These are phyloP conservation scores for Rhodamnia argentea DNA, from an alignment of 345 rosid species.

Conservation along the genomic window DNA sequence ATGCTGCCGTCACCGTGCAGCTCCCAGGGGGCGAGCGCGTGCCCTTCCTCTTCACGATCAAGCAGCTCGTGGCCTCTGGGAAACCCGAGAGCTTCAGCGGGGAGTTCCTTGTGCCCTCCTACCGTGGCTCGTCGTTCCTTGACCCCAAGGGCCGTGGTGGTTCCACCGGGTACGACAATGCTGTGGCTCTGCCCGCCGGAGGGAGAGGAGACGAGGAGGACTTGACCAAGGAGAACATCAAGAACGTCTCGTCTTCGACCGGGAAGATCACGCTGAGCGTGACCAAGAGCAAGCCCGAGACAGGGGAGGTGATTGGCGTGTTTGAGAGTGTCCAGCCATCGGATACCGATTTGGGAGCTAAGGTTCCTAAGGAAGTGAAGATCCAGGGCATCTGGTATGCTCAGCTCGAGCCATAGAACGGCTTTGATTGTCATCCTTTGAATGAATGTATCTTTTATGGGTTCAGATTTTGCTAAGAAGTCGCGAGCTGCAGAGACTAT, in stretches of 20 bases:
- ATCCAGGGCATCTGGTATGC: conserved; percentile 96
- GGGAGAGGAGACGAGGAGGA: conserved; percentile 98
- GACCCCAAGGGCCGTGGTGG: conserved; percentile 96
- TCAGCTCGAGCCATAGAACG: conserved; percentile 62
- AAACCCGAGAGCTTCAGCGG: conserved; percentile 71
- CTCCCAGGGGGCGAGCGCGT: conserved; percentile 85
- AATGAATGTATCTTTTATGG: conserved; percentile 5
- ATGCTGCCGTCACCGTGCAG: conserved; percentile 83
- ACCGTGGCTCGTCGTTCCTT: conserved; percentile 80
- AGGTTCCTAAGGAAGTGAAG: conserved; percentile 92
- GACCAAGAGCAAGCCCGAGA: conserved; percentile 76
- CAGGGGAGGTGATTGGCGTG: conserved; percentile 88
- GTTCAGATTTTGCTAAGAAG: conserved; percentile 24
- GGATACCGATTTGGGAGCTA: conserved; percentile 95
- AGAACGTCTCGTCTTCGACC: conserved; percentile 51
- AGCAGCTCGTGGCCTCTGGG: conserved; percentile 71
- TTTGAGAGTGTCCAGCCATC: conserved; percentile 98
- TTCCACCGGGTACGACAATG: conserved; percentile 81
- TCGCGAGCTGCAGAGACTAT: background rate
- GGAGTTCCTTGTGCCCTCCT: conserved; percentile 65
- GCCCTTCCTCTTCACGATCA: conserved; percentile 85
- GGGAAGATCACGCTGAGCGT: conserved; percentile 87
- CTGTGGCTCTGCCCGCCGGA: conserved; percentile 87
- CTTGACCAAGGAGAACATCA: conserved; percentile 66
- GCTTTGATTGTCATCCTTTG: background rate